phyloP scores from a whole-genome alignment of 805 yeast species.

The Suhomyces canberraensis region DNA sequence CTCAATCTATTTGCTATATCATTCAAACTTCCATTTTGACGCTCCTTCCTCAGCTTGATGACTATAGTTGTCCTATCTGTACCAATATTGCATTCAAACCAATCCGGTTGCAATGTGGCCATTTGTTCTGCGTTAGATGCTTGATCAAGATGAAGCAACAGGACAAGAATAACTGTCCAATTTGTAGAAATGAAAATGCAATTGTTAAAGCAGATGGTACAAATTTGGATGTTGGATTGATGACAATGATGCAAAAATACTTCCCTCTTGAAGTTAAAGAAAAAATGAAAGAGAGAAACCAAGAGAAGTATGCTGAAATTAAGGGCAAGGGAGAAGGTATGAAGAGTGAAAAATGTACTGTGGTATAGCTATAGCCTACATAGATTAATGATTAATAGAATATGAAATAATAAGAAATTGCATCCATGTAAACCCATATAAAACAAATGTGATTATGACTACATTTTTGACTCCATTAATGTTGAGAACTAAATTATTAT shows the following conservation, averaged over 20 bases:
- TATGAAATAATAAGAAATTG: not conserved
- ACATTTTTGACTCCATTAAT: too few species aligned
- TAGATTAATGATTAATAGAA: slow-evolving; percentile 1
- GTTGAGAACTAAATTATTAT: too few species aligned
- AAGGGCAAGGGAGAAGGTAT: slow-evolving; percentile 16
- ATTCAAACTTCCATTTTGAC: slow-evolving; percentile 53
- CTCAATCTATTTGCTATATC: slow-evolving; percentile 52
- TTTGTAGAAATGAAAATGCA: slow-evolving; percentile 54
- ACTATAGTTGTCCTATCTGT: slow-evolving; percentile 73
- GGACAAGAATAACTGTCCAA: slow-evolving; percentile 59
- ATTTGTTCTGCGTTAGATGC: slow-evolving; percentile 71
- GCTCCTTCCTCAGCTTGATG: slow-evolving; percentile 70
- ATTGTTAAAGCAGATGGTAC: slow-evolving; percentile 55
- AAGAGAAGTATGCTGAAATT: slow-evolving; percentile 34
- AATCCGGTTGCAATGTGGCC: slow-evolving; percentile 59
- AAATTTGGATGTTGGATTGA: slow-evolving; percentile 54
- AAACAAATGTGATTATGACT: not conserved
- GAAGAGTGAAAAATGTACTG: slow-evolving; percentile 17
- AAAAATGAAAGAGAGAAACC: slow-evolving; percentile 52
- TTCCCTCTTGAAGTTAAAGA: slow-evolving; percentile 68
- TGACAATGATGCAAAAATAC: slow-evolving; percentile 51
- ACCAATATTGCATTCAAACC: slow-evolving; percentile 71
- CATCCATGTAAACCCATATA: not conserved
- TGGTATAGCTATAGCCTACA: slow-evolving; percentile 6
- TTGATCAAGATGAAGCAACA: slow-evolving; percentile 63